Base-by-base conservation (phyloP, 2,329 filamentous ascomycete genomes). In the Aureobasidium sp. region DNA sequence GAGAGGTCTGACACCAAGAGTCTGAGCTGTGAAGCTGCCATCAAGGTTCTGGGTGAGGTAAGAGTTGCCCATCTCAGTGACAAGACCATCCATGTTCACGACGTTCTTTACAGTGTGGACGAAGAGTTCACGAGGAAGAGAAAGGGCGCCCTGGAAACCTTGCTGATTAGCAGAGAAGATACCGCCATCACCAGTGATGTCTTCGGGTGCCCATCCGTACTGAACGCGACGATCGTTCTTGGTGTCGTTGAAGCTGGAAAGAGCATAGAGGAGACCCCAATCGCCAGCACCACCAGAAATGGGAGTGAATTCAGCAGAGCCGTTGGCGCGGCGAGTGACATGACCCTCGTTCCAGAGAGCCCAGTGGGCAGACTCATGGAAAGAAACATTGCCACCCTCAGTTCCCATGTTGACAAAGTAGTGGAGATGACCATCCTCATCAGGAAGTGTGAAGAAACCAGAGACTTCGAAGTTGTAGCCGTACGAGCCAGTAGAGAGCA, bases 381-480 rank as follows among this genome's bases (percentile, higher is more conserved):
- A 77, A 0, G 73, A 74, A 15, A 76, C 69, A 60, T 79, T 78
- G 27, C 75, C 76, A 32, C 77, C 77, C 62, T 79, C 76, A 1
- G 74, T 68, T 9, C 74, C 73, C 70, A 77, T 76, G 58, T 76
- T 73, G 30, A 73, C 69, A 63, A 76, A 79, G 69, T 76, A 79
- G 63, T 79, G 77, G 8, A 75, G 66, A 32, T 75, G 70, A 8
- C 76, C 76, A 62, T 76, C 73, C 39, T 74, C 71, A 47, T 79
- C 77, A 5, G 71, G 68, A 2, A 79, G 67, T 16, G 74, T 74
- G 68, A 78, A 79, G 70, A 79, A 78, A 62, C 77, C 77, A 0
- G 75, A 77, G 62, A 79, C 77, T 65, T 79, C 77, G 50, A 79
- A 79, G 66, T 79, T 79, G 69, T 73, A 79, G 10, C 71, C 77